Base-by-base conservation (phyloP, 2,329 filamentous ascomycete genomes). In the Trichoderma sp. region DNA sequence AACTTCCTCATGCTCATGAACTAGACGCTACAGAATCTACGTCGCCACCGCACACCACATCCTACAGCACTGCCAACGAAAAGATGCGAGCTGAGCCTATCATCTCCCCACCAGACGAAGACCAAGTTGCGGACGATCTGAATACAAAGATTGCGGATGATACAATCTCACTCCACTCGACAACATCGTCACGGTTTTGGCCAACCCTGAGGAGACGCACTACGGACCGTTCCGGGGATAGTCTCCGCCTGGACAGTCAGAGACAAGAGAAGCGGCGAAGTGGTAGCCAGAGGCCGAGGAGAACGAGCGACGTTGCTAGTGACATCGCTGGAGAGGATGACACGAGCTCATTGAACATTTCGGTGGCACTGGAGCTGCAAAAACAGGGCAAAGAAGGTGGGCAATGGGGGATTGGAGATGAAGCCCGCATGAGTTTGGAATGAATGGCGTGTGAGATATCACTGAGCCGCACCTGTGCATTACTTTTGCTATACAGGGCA, bases 351-450 rank as follows among this genome's bases (percentile, higher is more conserved):
- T 76, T 87, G 61, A 82, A 83, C 30, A 76, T 84, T 30, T 82
- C 83, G 69, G 78, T 87, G 5, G 84, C 87, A 70, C 78, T 88
- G 62, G 83, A 87, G 79, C 81, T 88, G 76, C 84, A 89, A 80
- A 84, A 85, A 74, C 78, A 85, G 74, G 81, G 85, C 74, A 84
- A 82, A 77, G 89, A 87, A 75, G 90, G 83, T 75, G 87, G 81
- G 3, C 88, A 89, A 76, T 94, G 94, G 90, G 93, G 93, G 0
- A 87, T 97, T 64, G 92, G 93, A 1, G 94, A 97, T 79, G 94
- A 97, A 78, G 90, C 92, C 28, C 87, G 91, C 77, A 96, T 97
- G 92, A 92, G 90, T 36, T 83, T 97, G 75, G 93, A 95, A 80
- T 95, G 79, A 76, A 43, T n/a, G 26, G 50, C n/a, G 12, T 20